These are phyloP conservation scores for Gracilaria gracilis DNA, from an alignment of 23 red algal genomes.

Conservation along the genomic window DNA sequence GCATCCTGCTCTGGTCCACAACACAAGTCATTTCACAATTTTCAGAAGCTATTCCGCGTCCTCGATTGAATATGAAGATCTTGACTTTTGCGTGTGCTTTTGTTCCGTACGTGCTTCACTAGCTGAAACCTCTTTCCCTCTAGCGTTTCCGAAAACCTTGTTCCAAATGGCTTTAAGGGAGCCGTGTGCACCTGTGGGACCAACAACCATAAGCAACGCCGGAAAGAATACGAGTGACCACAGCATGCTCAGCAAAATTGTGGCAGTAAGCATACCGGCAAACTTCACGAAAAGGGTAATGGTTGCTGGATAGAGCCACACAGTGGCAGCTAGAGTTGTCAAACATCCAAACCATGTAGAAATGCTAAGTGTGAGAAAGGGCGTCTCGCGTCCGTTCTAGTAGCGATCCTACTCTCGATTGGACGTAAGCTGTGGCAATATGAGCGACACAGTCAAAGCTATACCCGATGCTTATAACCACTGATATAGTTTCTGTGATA, in stretches of 20 bases:
- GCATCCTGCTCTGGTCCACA: too few species aligned
- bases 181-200: background rate
- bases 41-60: too few species aligned
- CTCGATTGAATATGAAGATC: too few species aligned
- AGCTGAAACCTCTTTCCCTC: background rate
- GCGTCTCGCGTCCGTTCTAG: conserved; percentile 46
- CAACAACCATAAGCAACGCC: conserved; percentile 6
- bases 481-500: conserved; percentile 57
- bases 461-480: conserved; percentile 63
- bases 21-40: too few species aligned
- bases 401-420: background rate
- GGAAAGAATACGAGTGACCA: conserved; percentile 77
- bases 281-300: conserved; percentile 78
- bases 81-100: too few species aligned
- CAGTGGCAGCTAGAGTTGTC: conserved; percentile 45
- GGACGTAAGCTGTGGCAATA: conserved; percentile 62
- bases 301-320: conserved; percentile 48
- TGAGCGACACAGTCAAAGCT: conserved; percentile 65
- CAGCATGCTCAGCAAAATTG: conserved; percentile 32
- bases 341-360: conserved; percentile 51
- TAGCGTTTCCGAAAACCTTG: background rate
- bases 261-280: conserved; percentile 47
- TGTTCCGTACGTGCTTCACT: background rate
- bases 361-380: conserved; percentile 45
- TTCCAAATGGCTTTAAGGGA: background rate